Evolutionary conservation across 78 protist species (phyloP), one percentile per base, ranked within the genome.

Genomic region (Guillardia theta): DNA sequence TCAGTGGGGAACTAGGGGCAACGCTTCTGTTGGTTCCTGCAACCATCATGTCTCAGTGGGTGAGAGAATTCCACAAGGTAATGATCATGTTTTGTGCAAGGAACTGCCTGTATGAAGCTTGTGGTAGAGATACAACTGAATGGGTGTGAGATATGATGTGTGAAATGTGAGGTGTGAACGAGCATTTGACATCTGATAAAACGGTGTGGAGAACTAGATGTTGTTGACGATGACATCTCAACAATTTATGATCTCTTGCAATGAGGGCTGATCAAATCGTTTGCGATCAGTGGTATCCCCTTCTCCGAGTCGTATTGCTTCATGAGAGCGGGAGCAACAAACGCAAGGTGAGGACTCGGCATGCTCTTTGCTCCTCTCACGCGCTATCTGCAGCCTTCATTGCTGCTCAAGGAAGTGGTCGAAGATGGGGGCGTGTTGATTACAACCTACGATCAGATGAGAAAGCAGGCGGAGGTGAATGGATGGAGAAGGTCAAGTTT

Each of bases 11-110:
- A 24, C 83, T 70, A 12, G 83, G 83, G 10, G 46, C 83, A 9
- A 43, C 36, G 46, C 33, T 70, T 4, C 9, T 70, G 27, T 24
- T 70, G 41, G n/a, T 36, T 24, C 83, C 83, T 3, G 83, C 83
- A 22, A 70, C 83, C 30, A 24, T 96, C 43, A 27, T 97, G 97
- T 18, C 64, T 0, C 98, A 99, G 96, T 99, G 99, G 99, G 96
- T 95, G 27, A 93, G 96, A 12, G 99, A 98, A 92, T 88, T 98
- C 44, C 97, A 97, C 64, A 64, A 12, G 58, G 30, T 10, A 50
- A 15, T 15, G 15, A 19, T 15, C 15, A 15, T 50, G 30, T 50
- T 24, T 4, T 98, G 99, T 99, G n/a, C n/a, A n/a, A n/a, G n/a
- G n/a, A n/a, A n/a, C n/a, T n/a, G n/a, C n/a, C n/a, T n/a, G n/a